phyloP scores from a whole-genome alignment of 2,329 filamentous ascomycete genomes.

The Stachybotrys chartarum region DNA sequence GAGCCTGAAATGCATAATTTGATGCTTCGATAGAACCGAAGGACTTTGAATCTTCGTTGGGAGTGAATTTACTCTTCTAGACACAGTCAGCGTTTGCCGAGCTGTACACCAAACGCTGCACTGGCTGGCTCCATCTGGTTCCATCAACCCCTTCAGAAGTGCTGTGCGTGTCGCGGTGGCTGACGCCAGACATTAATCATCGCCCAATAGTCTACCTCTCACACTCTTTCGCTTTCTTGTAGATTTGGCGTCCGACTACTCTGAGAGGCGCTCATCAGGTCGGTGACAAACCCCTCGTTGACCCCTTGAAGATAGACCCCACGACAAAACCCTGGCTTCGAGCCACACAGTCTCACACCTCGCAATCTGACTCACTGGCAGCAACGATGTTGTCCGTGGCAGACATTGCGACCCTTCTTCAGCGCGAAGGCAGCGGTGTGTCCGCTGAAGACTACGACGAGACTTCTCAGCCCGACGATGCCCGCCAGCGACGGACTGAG shows the following conservation, averaged over 20 bases:
- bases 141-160: too few species aligned
- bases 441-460: constrained; percentile 18
- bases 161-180: too few species aligned
- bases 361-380: not conserved
- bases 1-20: too few species aligned
- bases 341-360: not conserved
- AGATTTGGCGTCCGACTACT: not conserved
- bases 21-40: too few species aligned
- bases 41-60: too few species aligned
- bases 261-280: not conserved
- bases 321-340: constrained; percentile 5
- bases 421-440: constrained; percentile 20
- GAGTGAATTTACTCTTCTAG: too few species aligned
- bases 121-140: too few species aligned
- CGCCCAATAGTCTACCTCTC: too few species aligned
- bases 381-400: constrained; percentile 23
- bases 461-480: constrained; percentile 13
- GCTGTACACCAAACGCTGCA: too few species aligned
- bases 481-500: constrained; percentile 14
- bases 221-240: too few species aligned
- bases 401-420: constrained; percentile 29
- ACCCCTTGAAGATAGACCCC: not conserved
- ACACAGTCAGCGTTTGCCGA: too few species aligned
- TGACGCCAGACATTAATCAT: too few species aligned
- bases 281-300: not conserved